Conservation (phyloP, 2,329 filamentous ascomycete genomes). For the Alternaria alternata region DNA sequence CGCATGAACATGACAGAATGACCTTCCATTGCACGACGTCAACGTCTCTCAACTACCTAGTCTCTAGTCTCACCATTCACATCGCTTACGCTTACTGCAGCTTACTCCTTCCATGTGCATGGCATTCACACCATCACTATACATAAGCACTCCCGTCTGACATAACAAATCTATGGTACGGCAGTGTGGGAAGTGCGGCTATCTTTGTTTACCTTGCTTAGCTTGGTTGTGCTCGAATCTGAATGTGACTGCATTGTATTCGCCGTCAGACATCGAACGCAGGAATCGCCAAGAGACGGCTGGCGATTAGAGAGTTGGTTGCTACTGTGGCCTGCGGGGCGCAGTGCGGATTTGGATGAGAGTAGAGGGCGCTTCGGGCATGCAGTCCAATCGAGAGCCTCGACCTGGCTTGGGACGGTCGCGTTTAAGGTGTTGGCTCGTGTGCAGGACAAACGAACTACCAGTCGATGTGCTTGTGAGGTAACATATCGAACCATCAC, state of each 20-base stretch:
- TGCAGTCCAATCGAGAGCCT: slow-evolving; percentile 10
- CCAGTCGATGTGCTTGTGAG: no score
- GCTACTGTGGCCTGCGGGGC: slow-evolving; percentile 2
- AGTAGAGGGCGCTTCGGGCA: slow-evolving; percentile 11
- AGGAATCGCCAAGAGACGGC: slow-evolving; percentile 15
- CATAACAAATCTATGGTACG: slow-evolving; percentile 14
- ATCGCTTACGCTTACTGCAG: slow-evolving; percentile 35
- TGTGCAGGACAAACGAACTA: not conserved
- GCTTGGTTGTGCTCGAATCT: slow-evolving; percentile 26
- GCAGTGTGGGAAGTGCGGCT: slow-evolving; percentile 8
- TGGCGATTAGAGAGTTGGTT: slow-evolving; percentile 1
- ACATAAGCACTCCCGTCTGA: slow-evolving; percentile 27
- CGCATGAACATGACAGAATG: not conserved
- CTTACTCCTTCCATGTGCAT: slow-evolving; percentile 37
- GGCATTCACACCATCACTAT: not conserved
- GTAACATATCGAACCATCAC: not conserved
- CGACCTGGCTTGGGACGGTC: not conserved
- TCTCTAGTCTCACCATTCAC: slow-evolving; percentile 7
- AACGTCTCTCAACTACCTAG: slow-evolving; percentile 25
- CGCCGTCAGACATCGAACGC: slow-evolving; percentile 1
- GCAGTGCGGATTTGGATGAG: not conserved
- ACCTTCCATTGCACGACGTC: slow-evolving; percentile 5
- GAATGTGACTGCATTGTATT: not conserved
- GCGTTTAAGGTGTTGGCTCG: slow-evolving; percentile 2
- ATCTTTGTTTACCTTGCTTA: slow-evolving; percentile 10